Percentiles rank a stretch among this genome's conserved stretches.
These are phyloP conservation scores for Centrapalus pauciflorus DNA, from an alignment of 129 eudicot genomes.

Conservation along the genomic window DNA sequence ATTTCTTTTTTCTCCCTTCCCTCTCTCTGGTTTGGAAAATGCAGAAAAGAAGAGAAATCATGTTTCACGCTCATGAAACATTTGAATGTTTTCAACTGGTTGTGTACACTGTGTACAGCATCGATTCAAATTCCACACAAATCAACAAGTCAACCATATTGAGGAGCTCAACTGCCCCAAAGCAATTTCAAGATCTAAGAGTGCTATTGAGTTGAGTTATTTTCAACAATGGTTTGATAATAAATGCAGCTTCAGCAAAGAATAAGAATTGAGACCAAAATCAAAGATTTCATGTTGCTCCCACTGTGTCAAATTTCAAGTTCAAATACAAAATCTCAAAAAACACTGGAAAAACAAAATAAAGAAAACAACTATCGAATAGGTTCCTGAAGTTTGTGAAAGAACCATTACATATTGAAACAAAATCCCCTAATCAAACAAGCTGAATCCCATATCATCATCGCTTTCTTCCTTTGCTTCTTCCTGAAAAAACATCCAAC, in stretches of 20 bases:
- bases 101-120: too few species aligned
- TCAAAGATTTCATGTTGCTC: slow-evolving; percentile 1
- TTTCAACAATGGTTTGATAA: too few species aligned
- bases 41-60: background rate
- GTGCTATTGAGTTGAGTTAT: too few species aligned
- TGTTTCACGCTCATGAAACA: too few species aligned
- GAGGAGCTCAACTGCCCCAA: too few species aligned
- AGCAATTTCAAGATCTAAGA: too few species aligned
- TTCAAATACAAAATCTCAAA: slow-evolving; percentile 13
- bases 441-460: slow-evolving; percentile 69
- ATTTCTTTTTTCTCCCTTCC: too few species aligned
- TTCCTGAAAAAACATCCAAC: slow-evolving; percentile 34
- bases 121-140: too few species aligned
- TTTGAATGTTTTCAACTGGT: too few species aligned
- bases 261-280: background rate
- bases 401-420: slow-evolving; percentile 14
- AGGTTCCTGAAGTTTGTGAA: background rate
- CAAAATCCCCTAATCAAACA: slow-evolving; percentile 42
- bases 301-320: slow-evolving; percentile 4
- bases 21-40: too few species aligned
- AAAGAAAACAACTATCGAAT: slow-evolving; percentile 8
- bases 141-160: background rate
- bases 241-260: background rate
- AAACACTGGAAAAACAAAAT: background rate
- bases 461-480: slow-evolving; percentile 72